Conservation (phyloP, 2,329 filamentous ascomycete genomes). For the Lachnellula willkommii region DNA sequence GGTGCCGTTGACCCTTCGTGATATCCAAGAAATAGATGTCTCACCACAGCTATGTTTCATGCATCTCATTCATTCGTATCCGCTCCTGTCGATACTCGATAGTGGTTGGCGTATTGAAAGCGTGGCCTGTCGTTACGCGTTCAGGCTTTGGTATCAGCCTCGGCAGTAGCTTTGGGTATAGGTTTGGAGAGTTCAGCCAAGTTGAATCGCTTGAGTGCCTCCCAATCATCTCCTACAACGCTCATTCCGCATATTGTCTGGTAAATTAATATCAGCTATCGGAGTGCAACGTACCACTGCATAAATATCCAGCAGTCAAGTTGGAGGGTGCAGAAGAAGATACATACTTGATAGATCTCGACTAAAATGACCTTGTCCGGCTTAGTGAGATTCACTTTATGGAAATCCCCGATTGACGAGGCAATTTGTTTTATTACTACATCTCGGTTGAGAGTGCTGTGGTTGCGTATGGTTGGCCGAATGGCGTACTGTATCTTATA, state of each 20-base stretch:
- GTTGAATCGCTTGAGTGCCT: conserved; percentile 71
- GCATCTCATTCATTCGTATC: conserved; percentile 2
- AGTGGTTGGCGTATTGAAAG: background rate
- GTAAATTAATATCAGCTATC: conserved; percentile 16
- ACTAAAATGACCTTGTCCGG: conserved; percentile 75
- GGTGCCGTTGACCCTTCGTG: too few relatives aligned
- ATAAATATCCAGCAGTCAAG: background rate
- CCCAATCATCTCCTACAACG: conserved; percentile 66
- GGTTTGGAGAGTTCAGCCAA: conserved; percentile 63
- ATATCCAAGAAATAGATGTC: background rate
- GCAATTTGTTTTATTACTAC: conserved; percentile 66
- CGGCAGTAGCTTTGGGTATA: conserved; percentile 8
- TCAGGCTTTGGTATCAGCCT: conserved; percentile 15
- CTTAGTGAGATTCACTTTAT: conserved; percentile 72
- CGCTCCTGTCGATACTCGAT: conserved; percentile 7
- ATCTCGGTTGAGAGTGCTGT: conserved; percentile 62
- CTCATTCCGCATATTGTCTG: conserved; percentile 74
- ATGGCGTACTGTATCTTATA: conserved; percentile 67
- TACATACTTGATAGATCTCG: conserved; percentile 70
- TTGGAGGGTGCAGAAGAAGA: background rate
- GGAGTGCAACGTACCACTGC: conserved; percentile 16
- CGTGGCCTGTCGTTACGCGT: conserved; percentile 24
- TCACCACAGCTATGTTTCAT: background rate
- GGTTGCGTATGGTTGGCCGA: conserved; percentile 69
- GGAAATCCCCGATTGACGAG: conserved; percentile 44